Evolutionary conservation across 768 basidiomycete genomes (phyloP).

Genomic region (Serpula lacrymans): DNA sequence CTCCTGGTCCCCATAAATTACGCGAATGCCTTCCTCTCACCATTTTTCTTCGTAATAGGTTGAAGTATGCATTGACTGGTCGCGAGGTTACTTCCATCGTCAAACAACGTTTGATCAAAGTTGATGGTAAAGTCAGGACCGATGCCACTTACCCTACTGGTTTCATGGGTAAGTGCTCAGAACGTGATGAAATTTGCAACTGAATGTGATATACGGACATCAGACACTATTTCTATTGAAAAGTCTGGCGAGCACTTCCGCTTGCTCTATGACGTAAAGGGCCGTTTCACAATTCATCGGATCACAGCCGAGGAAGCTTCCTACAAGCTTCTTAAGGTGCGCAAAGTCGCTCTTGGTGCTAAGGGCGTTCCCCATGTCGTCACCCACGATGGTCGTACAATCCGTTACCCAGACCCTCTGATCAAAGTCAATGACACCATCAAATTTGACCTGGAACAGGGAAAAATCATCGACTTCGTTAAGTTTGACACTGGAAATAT

Average conservation of each 20-base stretch:
- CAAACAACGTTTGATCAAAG: constrained; percentile 95
- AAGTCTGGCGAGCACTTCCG: constrained; percentile 99
- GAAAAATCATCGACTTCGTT: constrained; percentile 89
- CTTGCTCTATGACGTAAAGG: constrained; percentile 98
- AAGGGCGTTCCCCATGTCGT: constrained; percentile 96
- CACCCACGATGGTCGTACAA: constrained; percentile 99
- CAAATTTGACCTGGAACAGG: constrained; percentile 93
- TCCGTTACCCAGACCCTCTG: constrained; percentile 96
- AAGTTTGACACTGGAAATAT: constrained; percentile 98
- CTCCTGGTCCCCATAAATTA: constrained; percentile 98
- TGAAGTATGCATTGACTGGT: constrained; percentile 98
- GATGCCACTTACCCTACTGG: constrained; percentile 96
- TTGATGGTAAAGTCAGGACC: constrained; percentile 97
- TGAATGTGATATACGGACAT: constrained; percentile 1
- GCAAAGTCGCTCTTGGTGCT: constrained; percentile 84
- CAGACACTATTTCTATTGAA: constrained; percentile 96
- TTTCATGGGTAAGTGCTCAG: constrained; percentile 77
- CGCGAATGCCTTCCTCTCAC: constrained; percentile 96
- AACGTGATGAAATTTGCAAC: not conserved
- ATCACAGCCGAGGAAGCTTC: constrained; percentile 96
- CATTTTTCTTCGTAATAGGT: constrained; percentile 96
- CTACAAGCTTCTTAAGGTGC: constrained; percentile 96
- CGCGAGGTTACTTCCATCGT: constrained; percentile 96
- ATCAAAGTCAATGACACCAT: constrained; percentile 97
- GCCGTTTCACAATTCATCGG: constrained; percentile 99